These are phyloP conservation scores for Mrakia frigida DNA, from an alignment of 768 basidiomycete genomes.

Conservation along the genomic window DNA sequence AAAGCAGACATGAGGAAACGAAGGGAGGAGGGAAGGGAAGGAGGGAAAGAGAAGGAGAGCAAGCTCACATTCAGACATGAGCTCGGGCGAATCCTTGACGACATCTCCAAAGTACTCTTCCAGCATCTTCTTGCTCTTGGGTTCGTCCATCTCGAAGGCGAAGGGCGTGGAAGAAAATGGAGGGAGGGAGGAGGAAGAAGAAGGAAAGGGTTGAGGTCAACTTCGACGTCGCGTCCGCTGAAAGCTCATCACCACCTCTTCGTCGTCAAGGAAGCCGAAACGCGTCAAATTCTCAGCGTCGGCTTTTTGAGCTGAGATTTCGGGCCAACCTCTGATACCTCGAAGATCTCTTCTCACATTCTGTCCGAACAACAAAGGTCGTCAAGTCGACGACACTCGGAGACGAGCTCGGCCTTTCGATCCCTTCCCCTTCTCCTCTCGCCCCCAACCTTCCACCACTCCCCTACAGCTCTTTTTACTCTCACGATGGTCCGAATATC, in stretches of 20 bases:
- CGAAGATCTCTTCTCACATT: too few species aligned
- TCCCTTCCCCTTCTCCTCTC: neutral
- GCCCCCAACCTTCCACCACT: too few species aligned
- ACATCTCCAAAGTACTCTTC: conserved; percentile 39
- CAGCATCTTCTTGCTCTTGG: conserved; percentile 31
- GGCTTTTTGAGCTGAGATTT: too few species aligned
- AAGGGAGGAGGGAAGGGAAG: neutral
- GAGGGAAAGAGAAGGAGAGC: neutral
- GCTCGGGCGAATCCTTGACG: conserved; percentile 40
- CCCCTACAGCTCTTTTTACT: neutral
- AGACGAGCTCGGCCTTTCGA: neutral
- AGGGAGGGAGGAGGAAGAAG: neutral
- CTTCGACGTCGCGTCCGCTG: neutral
- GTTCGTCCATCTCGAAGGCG: neutral
- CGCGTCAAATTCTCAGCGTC: too few species aligned
- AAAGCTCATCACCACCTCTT: neutral
- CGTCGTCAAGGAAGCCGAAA: neutral
- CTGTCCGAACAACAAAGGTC: neutral
- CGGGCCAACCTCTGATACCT: too few species aligned
- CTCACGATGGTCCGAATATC: conserved; percentile 58
- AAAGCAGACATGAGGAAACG: neutral
- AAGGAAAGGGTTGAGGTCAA: neutral
- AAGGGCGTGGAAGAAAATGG: neutral
- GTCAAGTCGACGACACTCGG: too few species aligned
- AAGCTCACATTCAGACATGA: conserved; percentile 45